Evolutionary conservation across 768 basidiomycete species (phyloP).

Genomic region (Tylopilus sp.): DNA sequence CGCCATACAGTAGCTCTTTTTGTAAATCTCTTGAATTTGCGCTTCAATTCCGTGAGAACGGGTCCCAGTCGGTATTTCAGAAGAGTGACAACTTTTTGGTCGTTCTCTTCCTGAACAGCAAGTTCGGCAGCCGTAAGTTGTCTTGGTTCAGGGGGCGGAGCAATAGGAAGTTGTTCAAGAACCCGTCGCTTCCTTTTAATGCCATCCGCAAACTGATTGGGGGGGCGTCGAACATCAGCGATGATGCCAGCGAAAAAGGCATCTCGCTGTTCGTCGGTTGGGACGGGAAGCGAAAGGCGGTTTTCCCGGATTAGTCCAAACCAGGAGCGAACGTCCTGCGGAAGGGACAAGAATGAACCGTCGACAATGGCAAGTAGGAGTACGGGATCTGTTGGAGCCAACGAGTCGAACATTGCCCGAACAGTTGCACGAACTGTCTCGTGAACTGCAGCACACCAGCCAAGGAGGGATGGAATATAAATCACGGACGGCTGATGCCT

Average conservation of each 20-base stretch:
- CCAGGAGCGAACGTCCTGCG: constrained; percentile 84
- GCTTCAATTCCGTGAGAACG: constrained; percentile 83
- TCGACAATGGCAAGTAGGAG: constrained; percentile 89
- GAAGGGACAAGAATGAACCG: constrained; percentile 63
- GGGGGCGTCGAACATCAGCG: constrained; percentile 66
- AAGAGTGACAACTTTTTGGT: constrained; percentile 71
- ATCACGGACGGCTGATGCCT: constrained; percentile 94
- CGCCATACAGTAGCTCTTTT: constrained; percentile 69
- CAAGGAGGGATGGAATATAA: constrained; percentile 85
- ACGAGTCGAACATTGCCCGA: constrained; percentile 85
- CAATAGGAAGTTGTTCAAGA: constrained; percentile 81
- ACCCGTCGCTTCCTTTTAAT: constrained; percentile 78
- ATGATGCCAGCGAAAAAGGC: constrained; percentile 78
- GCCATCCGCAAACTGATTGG: constrained; percentile 88
- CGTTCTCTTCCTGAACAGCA: constrained; percentile 77
- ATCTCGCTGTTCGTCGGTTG: constrained; percentile 53
- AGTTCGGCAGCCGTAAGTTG: constrained; percentile 80
- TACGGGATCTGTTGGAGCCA: constrained; percentile 91
- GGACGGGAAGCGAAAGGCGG: constrained; percentile 58
- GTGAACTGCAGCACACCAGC: constrained; percentile 83
- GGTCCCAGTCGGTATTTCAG: constrained; percentile 90
- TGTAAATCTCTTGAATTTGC: constrained; percentile 88
- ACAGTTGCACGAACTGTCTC: constrained; percentile 85
- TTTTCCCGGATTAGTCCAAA: constrained; percentile 79
- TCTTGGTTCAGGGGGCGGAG: constrained; percentile 86